These are phyloP conservation scores for Phialophora tarda DNA, from an alignment of 2,329 filamentous ascomycete species.

Conservation along the genomic window DNA sequence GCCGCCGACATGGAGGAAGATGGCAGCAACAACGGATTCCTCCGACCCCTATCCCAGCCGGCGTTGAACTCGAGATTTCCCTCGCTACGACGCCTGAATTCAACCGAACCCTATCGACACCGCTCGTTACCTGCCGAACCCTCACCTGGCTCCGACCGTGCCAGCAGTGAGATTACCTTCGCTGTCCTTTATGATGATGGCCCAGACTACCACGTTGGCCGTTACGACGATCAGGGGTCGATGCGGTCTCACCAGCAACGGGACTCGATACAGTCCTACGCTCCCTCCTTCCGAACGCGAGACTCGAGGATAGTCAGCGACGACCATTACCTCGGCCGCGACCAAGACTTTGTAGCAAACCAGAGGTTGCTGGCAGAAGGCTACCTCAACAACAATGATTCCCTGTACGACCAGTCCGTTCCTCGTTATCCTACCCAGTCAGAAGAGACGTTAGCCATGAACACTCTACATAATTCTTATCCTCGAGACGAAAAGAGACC, in stretches of 20 bases:
- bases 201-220: conserved; percentile 40
- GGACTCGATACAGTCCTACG: conserved; percentile 39
- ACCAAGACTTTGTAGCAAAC: conserved; percentile 39
- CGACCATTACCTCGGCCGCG: conserved; percentile 37
- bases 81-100: conserved; percentile 39
- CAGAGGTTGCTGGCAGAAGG: conserved; percentile 39
- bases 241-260: conserved; percentile 33
- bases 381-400: conserved; percentile 39
- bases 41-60: conserved; percentile 38
- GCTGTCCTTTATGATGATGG: conserved; percentile 41
- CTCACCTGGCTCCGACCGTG: conserved; percentile 38
- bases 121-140: conserved; percentile 39
- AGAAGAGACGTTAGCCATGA: conserved; percentile 38
- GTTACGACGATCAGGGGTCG: conserved; percentile 38
- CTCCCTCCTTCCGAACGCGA: conserved; percentile 39
- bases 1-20: conserved; percentile 37
- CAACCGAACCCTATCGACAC: conserved; percentile 39
- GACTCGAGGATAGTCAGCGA: conserved; percentile 38
- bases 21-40: conserved; percentile 32
- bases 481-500: conserved; percentile 37
- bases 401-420: conserved; percentile 35
- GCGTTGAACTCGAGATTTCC: conserved; percentile 39
- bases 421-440: conserved; percentile 37
- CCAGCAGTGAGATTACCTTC: conserved; percentile 40
- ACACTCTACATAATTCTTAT: conserved; percentile 35